Conservation (phyloP, 192 early-diverging fungal species). For the Podila clonocystis region DNA sequence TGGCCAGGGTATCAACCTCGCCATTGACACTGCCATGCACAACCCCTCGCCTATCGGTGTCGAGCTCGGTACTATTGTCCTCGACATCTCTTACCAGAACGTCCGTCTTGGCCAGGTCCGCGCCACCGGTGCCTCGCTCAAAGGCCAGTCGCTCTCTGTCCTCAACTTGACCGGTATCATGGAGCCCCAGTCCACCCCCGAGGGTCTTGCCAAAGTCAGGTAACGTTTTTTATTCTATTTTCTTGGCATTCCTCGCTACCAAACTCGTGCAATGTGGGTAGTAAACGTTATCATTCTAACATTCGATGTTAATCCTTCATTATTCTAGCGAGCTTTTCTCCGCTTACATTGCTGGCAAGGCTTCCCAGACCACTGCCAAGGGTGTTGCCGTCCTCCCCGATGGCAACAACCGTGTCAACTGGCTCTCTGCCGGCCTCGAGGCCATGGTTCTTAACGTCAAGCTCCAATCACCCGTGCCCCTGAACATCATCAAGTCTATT, state of each 20-base stretch:
- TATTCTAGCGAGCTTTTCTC: constrained; percentile 53
- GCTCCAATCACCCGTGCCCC: constrained; percentile 28
- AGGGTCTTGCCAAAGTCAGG: constrained; percentile 57
- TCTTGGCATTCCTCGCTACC: neutral
- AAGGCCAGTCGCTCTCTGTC: constrained; percentile 20
- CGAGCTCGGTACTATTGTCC: constrained; percentile 45
- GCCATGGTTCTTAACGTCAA: constrained; percentile 61
- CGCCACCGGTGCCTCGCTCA: constrained; percentile 60
- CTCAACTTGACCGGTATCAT: constrained; percentile 62
- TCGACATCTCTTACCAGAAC: constrained; percentile 49
- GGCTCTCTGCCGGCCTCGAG: constrained; percentile 62
- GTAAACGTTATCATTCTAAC: neutral
- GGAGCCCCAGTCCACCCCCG: constrained; percentile 59
- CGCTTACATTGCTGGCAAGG: constrained; percentile 57
- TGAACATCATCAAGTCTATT: constrained; percentile 57
- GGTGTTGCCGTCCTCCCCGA: constrained; percentile 63
- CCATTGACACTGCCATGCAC: constrained; percentile 60
- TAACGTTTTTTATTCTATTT: neutral
- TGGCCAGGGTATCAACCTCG: constrained; percentile 64
- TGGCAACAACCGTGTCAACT: constrained; percentile 55
- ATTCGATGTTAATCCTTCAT: neutral
- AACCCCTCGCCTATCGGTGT: constrained; percentile 66
- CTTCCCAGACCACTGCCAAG: constrained; percentile 58
- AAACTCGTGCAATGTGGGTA: neutral
- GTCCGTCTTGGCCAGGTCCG: constrained; percentile 54